Evolutionary conservation across 1,284 basidiomycete species (phyloP).

Genomic region (Leucoagaricus sp.): DNA sequence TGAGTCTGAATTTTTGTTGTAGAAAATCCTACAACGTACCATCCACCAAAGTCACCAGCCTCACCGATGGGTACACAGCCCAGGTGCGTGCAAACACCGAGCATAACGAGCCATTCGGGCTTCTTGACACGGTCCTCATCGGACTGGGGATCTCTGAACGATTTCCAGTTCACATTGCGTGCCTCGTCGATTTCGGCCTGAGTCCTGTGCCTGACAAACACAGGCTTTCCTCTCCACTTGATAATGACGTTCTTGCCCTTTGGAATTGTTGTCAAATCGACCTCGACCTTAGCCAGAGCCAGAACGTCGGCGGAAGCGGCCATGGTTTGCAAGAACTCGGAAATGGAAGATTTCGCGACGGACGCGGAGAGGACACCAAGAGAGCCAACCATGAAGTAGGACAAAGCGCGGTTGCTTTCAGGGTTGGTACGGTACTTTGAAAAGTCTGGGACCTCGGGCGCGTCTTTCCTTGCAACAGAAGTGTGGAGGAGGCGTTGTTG

Average conservation of each 20-base stretch:
- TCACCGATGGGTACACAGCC: slow-evolving; percentile 99
- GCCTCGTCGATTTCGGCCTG: slow-evolving; percentile 93
- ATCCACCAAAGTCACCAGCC: slow-evolving; percentile 97
- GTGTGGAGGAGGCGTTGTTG: slow-evolving; percentile 78
- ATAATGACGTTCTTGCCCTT: slow-evolving; percentile 98
- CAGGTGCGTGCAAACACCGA: slow-evolving; percentile 97
- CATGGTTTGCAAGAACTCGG: slow-evolving; percentile 96
- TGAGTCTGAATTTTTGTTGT: background rate
- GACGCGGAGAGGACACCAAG: slow-evolving; percentile 94
- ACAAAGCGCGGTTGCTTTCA: slow-evolving; percentile 79
- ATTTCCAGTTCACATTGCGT: slow-evolving; percentile 81
- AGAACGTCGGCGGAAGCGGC: slow-evolving; percentile 97
- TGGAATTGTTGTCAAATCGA: slow-evolving; percentile 89
- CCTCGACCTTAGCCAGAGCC: slow-evolving; percentile 97
- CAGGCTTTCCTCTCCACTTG: slow-evolving; percentile 99
- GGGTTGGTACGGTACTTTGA: slow-evolving; percentile 77
- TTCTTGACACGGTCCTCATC: slow-evolving; percentile 91
- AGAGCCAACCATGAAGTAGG: slow-evolving; percentile 98
- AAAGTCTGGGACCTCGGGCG: slow-evolving; percentile 88
- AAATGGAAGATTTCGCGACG: slow-evolving; percentile 91
- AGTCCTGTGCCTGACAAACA: slow-evolving; percentile 98
- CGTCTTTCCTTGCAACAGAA: slow-evolving; percentile 62
- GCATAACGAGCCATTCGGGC: slow-evolving; percentile 98
- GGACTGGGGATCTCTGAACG: slow-evolving; percentile 89
- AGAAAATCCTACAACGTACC: slow-evolving; percentile 49